phyloP scores from a whole-genome alignment of 164 flowering plant genomes.

The Vitis rotundifolia region DNA sequence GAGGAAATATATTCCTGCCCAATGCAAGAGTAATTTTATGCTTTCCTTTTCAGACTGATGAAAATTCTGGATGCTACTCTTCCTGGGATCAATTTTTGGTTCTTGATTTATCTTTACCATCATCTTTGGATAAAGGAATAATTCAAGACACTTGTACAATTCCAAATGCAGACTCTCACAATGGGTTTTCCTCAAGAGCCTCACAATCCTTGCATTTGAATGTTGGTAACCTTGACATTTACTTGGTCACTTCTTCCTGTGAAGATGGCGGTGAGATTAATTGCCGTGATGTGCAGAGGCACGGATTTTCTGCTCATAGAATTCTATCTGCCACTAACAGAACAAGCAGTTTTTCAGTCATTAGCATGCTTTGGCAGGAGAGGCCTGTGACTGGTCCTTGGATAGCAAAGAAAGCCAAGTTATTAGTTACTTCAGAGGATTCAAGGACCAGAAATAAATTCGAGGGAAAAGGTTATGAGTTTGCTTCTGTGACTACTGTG shows the following conservation, averaged over 20 bases:
- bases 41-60: constrained; percentile 50
- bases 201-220: constrained; percentile 56
- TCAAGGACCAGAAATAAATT: constrained; percentile 35
- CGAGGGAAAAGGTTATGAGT: constrained; percentile 55
- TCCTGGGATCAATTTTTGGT: constrained; percentile 68
- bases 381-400: constrained; percentile 69
- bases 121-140: constrained; percentile 20
- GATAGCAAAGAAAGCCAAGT: constrained; percentile 61
- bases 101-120: constrained; percentile 58
- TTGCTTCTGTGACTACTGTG: constrained; percentile 59
- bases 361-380: constrained; percentile 79
- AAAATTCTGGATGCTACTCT: constrained; percentile 27
- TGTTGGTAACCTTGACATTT: constrained; percentile 49
- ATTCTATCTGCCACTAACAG: constrained; percentile 43
- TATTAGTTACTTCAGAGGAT: constrained; percentile 56
- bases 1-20: constrained; percentile 52
- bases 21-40: constrained; percentile 71
- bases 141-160: constrained; percentile 13
- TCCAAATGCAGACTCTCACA: constrained; percentile 25
- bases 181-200: constrained; percentile 26
- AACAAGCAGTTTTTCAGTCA: constrained; percentile 34
- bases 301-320: constrained; percentile 39
- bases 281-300: constrained; percentile 12
- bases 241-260: constrained; percentile 36
- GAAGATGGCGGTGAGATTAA: constrained; percentile 19